Evolutionary conservation across 345 rosid genomes (phyloP).

Genomic region (Arabidopsis arenosa): DNA sequence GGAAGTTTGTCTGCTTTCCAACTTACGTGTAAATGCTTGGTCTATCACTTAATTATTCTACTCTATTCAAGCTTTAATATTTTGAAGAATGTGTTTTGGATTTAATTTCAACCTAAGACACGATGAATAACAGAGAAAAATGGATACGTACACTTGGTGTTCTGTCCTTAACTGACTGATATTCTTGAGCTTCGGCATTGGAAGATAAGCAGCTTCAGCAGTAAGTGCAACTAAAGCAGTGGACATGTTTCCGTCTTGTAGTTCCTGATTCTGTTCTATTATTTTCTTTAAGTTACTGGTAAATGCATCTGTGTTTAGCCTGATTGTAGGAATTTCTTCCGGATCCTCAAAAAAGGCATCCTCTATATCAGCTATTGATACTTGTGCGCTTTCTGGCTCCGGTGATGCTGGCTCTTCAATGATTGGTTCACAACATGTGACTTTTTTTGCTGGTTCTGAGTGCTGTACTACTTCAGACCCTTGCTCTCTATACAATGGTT

Average conservation of each 20-base stretch:
- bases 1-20: not conserved
- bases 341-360: constrained; percentile 67
- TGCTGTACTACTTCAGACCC: constrained; percentile 43
- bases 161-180: constrained; percentile 87
- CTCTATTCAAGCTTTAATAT: not conserved
- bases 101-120: constrained; percentile 2
- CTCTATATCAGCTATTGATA: constrained; percentile 66
- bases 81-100: not conserved
- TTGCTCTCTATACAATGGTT: constrained; percentile 44
- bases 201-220: constrained; percentile 80
- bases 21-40: not conserved
- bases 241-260: constrained; percentile 73
- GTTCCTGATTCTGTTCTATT: constrained; percentile 68
- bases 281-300: constrained; percentile 67
- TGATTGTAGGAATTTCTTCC: constrained; percentile 82
- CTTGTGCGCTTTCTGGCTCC: constrained; percentile 57
- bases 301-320: constrained; percentile 70
- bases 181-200: constrained; percentile 81
- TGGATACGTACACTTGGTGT: constrained; percentile 83
- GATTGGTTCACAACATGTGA: constrained; percentile 65
- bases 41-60: not conserved
- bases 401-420: constrained; percentile 93
- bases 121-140: constrained; percentile 12
- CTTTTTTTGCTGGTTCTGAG: constrained; percentile 40
- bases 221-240: constrained; percentile 81